Conservation (phyloP, 1,284 basidiomycete species). For the Trametes versicolor region DNA sequence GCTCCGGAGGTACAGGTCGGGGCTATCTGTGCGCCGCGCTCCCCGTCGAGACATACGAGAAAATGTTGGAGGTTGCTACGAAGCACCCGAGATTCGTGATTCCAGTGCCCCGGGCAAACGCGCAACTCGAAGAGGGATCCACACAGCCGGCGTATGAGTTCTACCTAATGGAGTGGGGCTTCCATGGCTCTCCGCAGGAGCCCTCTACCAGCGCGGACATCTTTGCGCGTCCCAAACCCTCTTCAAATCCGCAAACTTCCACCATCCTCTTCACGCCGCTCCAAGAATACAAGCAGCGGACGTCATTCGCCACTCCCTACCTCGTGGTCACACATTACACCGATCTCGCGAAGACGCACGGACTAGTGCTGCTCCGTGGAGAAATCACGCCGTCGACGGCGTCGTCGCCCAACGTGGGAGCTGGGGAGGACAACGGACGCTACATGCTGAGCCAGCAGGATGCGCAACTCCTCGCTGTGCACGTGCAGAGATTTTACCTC, state of each 20-base stretch:
- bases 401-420: slow-evolving; percentile 42
- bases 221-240: slow-evolving; percentile 49
- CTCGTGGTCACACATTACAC: slow-evolving; percentile 94
- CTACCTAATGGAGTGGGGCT: slow-evolving; percentile 89
- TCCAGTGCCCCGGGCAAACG: slow-evolving; percentile 69
- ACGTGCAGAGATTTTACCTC: slow-evolving; percentile 86
- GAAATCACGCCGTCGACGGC: slow-evolving; percentile 85
- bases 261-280: slow-evolving; percentile 94
- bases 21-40: slow-evolving; percentile 87
- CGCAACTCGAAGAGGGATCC: slow-evolving; percentile 42
- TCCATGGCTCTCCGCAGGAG: slow-evolving; percentile 73
- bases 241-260: slow-evolving; percentile 60
- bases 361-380: slow-evolving; percentile 88
- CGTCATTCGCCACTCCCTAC: slow-evolving; percentile 91
- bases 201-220: slow-evolving; percentile 51
- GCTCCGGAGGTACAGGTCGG: slow-evolving; percentile 78
- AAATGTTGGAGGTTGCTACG: slow-evolving; percentile 70
- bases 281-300: slow-evolving; percentile 92
- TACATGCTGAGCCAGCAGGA: slow-evolving; percentile 82
- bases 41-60: slow-evolving; percentile 75
- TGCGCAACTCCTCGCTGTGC: slow-evolving; percentile 82
- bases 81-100: slow-evolving; percentile 83
- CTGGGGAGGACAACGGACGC: slow-evolving; percentile 42
- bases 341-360: slow-evolving; percentile 85
- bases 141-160: slow-evolving; percentile 76